A percentile compares a stretch with the other conserved stretches of the same genome.
phyloP scores from a whole-genome alignment of 2,329 filamentous ascomycete genomes.

The Trichophyton verrucosum region DNA sequence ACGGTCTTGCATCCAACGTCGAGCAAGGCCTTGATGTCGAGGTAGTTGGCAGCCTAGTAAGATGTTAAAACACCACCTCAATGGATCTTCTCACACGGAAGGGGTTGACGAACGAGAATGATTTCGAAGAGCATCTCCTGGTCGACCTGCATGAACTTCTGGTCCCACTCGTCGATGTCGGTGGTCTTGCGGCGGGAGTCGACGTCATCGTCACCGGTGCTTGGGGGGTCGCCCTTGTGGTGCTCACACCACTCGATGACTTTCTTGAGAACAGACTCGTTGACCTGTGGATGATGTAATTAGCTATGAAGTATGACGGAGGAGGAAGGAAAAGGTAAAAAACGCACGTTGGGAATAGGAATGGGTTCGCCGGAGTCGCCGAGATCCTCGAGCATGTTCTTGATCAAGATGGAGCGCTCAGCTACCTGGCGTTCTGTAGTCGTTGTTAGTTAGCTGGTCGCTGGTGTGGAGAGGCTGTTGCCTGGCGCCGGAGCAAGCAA shows the following conservation, averaged over 20 bases:
- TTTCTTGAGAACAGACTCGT: slow-evolving; percentile 85
- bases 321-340: slow-evolving; percentile 1
- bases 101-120: slow-evolving; percentile 58
- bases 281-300: slow-evolving; percentile 46
- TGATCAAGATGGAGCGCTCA: slow-evolving; percentile 87
- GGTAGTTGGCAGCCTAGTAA: slow-evolving; percentile 80
- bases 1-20: slow-evolving; percentile 99
- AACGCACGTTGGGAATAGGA: slow-evolving; percentile 53
- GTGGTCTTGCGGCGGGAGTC: slow-evolving; percentile 97
- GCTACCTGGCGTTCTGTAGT: slow-evolving; percentile 63
- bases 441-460: slow-evolving; percentile 23
- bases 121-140: slow-evolving; percentile 99
- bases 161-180: slow-evolving; percentile 98
- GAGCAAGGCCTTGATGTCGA: slow-evolving; percentile 95
- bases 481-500: too few species aligned
- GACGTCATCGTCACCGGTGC: slow-evolving; percentile 72
- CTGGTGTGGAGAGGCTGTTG: neutral
- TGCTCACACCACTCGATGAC: slow-evolving; percentile 97
- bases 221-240: slow-evolving; percentile 79
- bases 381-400: slow-evolving; percentile 95
- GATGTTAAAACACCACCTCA: too few species aligned
- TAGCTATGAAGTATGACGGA: neutral
- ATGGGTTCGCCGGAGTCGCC: slow-evolving; percentile 52
- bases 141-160: slow-evolving; percentile 99
- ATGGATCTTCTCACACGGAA: too few species aligned